A percentile compares a stretch with the other conserved stretches of the same genome.
These are phyloP conservation scores for Mycena epipterygia DNA, from an alignment of 768 basidiomycete genomes.

Conservation along the genomic window DNA sequence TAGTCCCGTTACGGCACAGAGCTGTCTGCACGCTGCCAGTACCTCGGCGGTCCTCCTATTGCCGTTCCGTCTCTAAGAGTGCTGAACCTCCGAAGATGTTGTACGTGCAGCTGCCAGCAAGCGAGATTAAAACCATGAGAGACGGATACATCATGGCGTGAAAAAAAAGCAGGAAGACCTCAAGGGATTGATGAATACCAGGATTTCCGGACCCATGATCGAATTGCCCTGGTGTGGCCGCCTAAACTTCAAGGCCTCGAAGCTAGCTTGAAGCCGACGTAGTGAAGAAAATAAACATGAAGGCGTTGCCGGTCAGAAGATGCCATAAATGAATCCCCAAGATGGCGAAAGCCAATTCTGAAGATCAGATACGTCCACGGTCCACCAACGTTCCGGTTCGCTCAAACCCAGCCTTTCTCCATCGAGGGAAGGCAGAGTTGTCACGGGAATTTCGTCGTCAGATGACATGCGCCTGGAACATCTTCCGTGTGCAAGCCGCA, in stretches of 20 bases:
- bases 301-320: neutral
- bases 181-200: neutral
- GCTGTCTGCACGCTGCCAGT: neutral
- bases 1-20: slow-evolving; percentile 3
- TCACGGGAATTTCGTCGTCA: slow-evolving; percentile 14
- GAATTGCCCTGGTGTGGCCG: neutral
- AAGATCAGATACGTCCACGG: neutral
- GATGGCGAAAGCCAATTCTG: neutral
- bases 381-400: slow-evolving; percentile 1
- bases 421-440: neutral
- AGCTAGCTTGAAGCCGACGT: neutral
- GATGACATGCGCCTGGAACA: slow-evolving; percentile 23
- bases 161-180: neutral
- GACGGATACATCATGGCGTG: neutral
- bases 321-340: slow-evolving; percentile 1
- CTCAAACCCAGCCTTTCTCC: no score
- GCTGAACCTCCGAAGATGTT: neutral
- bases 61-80: slow-evolving; percentile 1
- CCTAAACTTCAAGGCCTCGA: neutral
- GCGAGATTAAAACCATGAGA: slow-evolving; percentile 29
- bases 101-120: neutral
- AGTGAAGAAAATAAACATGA: neutral
- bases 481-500: slow-evolving; percentile 13
- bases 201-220: slow-evolving; percentile 4
- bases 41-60: neutral